Evolutionary conservation across 495 filamentous ascomycete species (phyloP).

Genomic region (Darksidea phi): DNA sequence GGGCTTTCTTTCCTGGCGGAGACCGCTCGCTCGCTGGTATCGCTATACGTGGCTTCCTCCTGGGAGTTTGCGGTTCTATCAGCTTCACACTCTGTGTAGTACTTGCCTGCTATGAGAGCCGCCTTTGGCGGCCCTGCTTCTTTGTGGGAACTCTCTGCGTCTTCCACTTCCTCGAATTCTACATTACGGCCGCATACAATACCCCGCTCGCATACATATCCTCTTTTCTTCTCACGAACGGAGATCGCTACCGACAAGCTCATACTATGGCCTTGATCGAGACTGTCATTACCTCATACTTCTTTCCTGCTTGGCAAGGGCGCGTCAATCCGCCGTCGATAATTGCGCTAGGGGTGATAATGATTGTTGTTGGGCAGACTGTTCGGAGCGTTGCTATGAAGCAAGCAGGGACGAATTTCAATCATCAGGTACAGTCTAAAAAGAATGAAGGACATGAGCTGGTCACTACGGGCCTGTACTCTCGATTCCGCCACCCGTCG

Average conservation of each 20-base stretch:
- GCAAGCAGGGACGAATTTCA: conserved; percentile 88
- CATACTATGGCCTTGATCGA: conserved; percentile 73
- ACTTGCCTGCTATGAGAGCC: conserved; percentile 43
- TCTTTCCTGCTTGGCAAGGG: conserved; percentile 55
- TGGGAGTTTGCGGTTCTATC: conserved; percentile 52
- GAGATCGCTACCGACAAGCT: conserved; percentile 78
- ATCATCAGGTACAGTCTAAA: conserved; percentile 73
- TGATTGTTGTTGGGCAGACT: conserved; percentile 71
- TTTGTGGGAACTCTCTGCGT: conserved; percentile 72
- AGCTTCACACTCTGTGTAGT: conserved; percentile 47
- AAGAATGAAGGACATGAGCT: conserved; percentile 68
- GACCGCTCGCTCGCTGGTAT: conserved; percentile 69
- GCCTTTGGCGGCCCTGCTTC: conserved; percentile 79
- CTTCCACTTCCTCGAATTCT: conserved; percentile 98
- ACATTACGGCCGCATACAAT: conserved; percentile 80
- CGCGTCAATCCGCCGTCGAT: conserved; percentile 39
- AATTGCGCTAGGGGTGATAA: conserved; percentile 54
- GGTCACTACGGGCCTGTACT: conserved; percentile 71
- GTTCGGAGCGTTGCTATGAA: conserved; percentile 78
- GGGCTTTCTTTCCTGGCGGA: conserved; percentile 34
- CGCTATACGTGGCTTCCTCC: conserved; percentile 66
- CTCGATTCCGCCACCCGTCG: conserved; percentile 71
- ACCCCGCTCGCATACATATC: conserved; percentile 64
- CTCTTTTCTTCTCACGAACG: conserved; percentile 85
- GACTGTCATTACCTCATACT: conserved; percentile 57